Base-by-base conservation (phyloP, 1,139 yeast genomes). In the Neolecta irregularis region DNA sequence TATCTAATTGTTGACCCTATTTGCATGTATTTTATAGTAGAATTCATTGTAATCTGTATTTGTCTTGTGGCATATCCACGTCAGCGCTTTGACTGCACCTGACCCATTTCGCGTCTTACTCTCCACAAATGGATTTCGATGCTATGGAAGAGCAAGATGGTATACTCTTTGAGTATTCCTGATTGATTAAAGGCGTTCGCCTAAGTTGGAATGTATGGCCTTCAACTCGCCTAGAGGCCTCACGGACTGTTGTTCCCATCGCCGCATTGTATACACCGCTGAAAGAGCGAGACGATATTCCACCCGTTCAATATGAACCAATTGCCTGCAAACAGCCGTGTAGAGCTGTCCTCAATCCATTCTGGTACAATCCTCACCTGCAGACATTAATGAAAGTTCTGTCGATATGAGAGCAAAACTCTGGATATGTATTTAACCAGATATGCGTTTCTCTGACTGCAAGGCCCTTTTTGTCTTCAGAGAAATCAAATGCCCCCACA, bases 251-350 rank as follows among this genome's bases (percentile, higher is more conserved):
- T 17, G 91, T 88, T 26, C 98, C 99, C 12, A 75, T 91, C 23
- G 93, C 96, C 26, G 79, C 94, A 41, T 62, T 88, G 45, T 88
- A 85, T 62, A 83, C 96, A 11, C 99, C 99, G 9, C 67, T 91
- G 49, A 72, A 79, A 54, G 71, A 69, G 41, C 69, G 83, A 48
- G 77, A 77, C 42, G 88, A 77, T 46, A 63, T 85, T 46, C 76
- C 88, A 13, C 60, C 78, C 36, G 88, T 92, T 38, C 73, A 72
- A 48, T 83, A 88, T 56, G 95, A 88, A 59, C 98, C 99, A 6
- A 74, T 77, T 36, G 64, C 73, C 35, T 88, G 99, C 62, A 67
- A 83, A 44, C 70, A 76, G 34, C 72, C 72, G 41, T 88, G 99
- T 66, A 73, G 80, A 48, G 75, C 91, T 13, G 72, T 81, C 29